Percentiles rank a stretch among this genome's conserved stretches.
Conservation (phyloP, 768 basidiomycete genomes). For the Trichaptum fuscoviolaceum region DNA sequence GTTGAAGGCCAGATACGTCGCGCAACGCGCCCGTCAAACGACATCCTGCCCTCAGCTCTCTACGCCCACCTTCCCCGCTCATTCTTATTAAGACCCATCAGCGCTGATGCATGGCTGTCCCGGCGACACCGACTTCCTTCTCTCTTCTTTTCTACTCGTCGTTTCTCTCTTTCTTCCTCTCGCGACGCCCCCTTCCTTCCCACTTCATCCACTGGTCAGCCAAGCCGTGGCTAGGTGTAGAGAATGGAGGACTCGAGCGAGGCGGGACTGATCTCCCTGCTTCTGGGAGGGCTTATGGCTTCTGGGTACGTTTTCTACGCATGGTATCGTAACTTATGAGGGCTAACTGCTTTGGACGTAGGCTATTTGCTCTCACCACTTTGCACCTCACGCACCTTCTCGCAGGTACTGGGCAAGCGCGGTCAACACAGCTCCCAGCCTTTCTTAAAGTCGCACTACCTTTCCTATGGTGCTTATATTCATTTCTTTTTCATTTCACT, state of each 20-base stretch:
- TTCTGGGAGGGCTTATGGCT: neutral
- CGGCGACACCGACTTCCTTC: neutral
- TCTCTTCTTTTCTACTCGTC: neutral
- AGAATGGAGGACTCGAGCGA: neutral
- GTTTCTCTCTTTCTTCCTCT: neutral
- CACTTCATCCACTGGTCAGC: neutral
- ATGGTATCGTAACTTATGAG: neutral
- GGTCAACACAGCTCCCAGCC: neutral
- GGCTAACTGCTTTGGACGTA: neutral
- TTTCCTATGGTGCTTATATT: neutral
- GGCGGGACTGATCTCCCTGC: neutral
- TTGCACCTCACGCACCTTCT: neutral
- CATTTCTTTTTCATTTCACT: neutral
- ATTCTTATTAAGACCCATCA: neutral
- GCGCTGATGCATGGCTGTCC: conserved; percentile 1
- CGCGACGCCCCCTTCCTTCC: neutral
- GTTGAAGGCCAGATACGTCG: neutral
- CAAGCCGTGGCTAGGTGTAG: neutral
- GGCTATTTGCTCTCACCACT: neutral
- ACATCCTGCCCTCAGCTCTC: neutral
- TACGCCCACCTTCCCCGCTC: neutral
- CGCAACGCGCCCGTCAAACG: neutral
- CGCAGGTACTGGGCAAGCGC: neutral
- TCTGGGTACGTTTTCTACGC: neutral
- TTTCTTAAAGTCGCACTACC: neutral